These are phyloP conservation scores for Eragrostis tef DNA, from an alignment of 202 grass and related monocot species.

Conservation along the genomic window DNA sequence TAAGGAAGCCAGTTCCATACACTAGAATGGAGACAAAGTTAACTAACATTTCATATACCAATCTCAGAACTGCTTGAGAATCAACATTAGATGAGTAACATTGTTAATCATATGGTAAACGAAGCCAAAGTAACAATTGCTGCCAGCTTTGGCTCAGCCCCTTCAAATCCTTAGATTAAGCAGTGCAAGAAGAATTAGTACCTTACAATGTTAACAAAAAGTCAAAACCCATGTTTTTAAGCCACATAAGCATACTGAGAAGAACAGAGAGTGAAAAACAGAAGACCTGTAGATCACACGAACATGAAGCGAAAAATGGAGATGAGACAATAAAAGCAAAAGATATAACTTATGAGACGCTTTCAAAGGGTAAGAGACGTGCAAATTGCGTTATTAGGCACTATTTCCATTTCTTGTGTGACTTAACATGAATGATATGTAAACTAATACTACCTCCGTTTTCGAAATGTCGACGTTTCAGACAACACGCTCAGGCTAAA, in stretches of 20 bases:
- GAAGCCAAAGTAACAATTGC: slow-evolving; percentile 90
- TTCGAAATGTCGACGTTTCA: too few relatives aligned
- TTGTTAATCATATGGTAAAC: background rate
- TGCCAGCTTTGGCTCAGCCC: slow-evolving; percentile 62
- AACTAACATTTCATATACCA: background rate
- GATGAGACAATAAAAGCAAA: slow-evolving; percentile 16
- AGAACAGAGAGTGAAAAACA: slow-evolving; percentile 29
- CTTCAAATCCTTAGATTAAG: slow-evolving; percentile 61
- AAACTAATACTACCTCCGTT: too few relatives aligned
- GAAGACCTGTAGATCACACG: slow-evolving; percentile 33
- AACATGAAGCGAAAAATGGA: slow-evolving; percentile 8
- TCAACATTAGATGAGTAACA: background rate
- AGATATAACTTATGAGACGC: background rate
- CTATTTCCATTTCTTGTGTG: background rate
- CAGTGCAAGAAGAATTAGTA: slow-evolving; percentile 48
- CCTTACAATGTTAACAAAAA: slow-evolving; percentile 32
- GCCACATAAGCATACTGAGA: slow-evolving; percentile 1
- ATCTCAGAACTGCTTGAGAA: background rate
- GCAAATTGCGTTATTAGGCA: too few relatives aligned
- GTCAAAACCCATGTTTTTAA: slow-evolving; percentile 3
- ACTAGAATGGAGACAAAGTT: background rate
- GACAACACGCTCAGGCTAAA: too few relatives aligned
- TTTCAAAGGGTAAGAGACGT: slow-evolving; percentile 17
- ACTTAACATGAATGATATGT: background rate
- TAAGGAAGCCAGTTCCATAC: background rate